Evolutionary conservation across 306 rosid genomes (phyloP).

Genomic region (Adenanthera pavonina): DNA sequence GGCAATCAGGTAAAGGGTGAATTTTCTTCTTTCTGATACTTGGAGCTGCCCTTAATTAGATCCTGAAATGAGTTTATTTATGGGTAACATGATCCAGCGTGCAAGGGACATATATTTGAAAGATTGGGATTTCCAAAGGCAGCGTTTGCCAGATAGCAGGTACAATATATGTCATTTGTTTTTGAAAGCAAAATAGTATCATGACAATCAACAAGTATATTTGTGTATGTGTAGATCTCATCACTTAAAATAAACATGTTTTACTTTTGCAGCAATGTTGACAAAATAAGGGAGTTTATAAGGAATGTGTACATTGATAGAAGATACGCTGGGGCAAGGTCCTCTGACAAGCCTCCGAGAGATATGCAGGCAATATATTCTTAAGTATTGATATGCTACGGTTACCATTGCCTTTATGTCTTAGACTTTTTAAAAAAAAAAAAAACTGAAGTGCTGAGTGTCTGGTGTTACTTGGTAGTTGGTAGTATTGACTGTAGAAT

Average conservation of each 20-base stretch:
- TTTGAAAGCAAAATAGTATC: slow-evolving; percentile 8
- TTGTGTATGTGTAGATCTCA: slow-evolving; percentile 18
- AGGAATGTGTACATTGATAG: slow-evolving; percentile 75
- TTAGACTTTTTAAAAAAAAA: background rate
- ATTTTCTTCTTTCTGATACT: slow-evolving; percentile 22
- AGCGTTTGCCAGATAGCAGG: slow-evolving; percentile 83
- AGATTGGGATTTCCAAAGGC: slow-evolving; percentile 90
- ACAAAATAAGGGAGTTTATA: slow-evolving; percentile 81
- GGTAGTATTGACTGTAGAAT: slow-evolving; percentile 7
- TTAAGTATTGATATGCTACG: slow-evolving; percentile 23
- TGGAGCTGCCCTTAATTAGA: slow-evolving; percentile 27
- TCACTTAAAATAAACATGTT: slow-evolving; percentile 37
- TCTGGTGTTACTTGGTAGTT: slow-evolving; percentile 17
- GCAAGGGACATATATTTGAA: slow-evolving; percentile 87
- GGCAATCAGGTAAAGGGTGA: slow-evolving; percentile 84
- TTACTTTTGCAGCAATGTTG: slow-evolving; percentile 72
- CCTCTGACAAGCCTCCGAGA: slow-evolving; percentile 81
- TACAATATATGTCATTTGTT: slow-evolving; percentile 37
- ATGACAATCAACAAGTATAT: slow-evolving; percentile 20
- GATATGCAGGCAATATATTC: slow-evolving; percentile 72
- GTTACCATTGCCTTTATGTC: background rate
- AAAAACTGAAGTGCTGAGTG: slow-evolving; percentile 5
- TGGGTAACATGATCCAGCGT: slow-evolving; percentile 57
- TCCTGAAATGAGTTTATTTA: slow-evolving; percentile 39
- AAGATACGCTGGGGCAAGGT: slow-evolving; percentile 72